Evolutionary conservation across 345 rosid genomes (phyloP).

Genomic region (Barbarea vulgaris): DNA sequence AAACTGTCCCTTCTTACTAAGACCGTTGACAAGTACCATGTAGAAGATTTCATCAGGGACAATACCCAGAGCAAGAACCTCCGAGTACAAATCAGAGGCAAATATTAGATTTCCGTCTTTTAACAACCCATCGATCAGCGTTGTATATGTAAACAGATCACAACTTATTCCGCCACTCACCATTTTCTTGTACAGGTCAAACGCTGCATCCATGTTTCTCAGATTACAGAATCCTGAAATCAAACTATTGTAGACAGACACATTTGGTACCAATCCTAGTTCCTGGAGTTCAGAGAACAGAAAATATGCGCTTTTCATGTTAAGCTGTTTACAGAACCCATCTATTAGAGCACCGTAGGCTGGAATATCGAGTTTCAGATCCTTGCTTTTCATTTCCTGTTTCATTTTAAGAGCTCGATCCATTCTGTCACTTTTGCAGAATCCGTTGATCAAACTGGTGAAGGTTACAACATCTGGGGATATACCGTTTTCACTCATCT

Average conservation of each 20-base stretch:
- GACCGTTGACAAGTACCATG: slow-evolving; percentile 60
- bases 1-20: slow-evolving; percentile 59
- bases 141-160: slow-evolving; percentile 65
- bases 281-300: slow-evolving; percentile 64
- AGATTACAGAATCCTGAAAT: slow-evolving; percentile 48
- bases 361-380: slow-evolving; percentile 54
- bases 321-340: slow-evolving; percentile 57
- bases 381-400: slow-evolving; percentile 60
- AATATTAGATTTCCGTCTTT: slow-evolving; percentile 51
- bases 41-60: slow-evolving; percentile 55
- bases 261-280: slow-evolving; percentile 58
- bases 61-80: slow-evolving; percentile 63
- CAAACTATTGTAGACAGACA: slow-evolving; percentile 60
- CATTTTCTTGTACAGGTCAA: slow-evolving; percentile 45
- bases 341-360: slow-evolving; percentile 64
- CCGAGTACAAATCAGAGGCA: slow-evolving; percentile 65
- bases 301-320: slow-evolving; percentile 58
- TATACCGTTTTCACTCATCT: slow-evolving; percentile 57
- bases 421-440: slow-evolving; percentile 50
- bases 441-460: slow-evolving; percentile 63
- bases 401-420: slow-evolving; percentile 56
- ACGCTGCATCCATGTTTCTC: slow-evolving; percentile 29
- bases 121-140: slow-evolving; percentile 73
- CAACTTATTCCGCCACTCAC: slow-evolving; percentile 55
- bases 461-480: slow-evolving; percentile 54